Conservation (phyloP, 345 rosid species). For the Conringia planisiliqua region DNA sequence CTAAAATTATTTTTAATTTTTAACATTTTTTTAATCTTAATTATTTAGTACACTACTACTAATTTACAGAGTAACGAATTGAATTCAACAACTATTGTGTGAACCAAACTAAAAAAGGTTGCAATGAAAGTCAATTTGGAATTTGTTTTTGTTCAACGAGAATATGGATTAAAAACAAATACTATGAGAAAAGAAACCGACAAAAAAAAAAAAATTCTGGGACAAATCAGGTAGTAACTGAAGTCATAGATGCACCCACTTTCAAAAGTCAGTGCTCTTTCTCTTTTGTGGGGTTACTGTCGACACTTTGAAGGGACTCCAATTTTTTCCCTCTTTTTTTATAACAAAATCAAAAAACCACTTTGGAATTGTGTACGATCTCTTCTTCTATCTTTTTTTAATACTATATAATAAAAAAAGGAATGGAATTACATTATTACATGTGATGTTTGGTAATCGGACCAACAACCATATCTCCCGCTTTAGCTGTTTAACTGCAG, state of each 20-base stretch:
- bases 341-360: neutral
- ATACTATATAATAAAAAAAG: neutral
- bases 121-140: neutral
- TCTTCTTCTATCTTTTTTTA: neutral
- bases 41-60: neutral
- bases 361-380: neutral
- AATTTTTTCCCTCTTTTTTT: neutral
- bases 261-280: conserved; percentile 18
- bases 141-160: neutral
- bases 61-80: neutral
- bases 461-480: conserved; percentile 23
- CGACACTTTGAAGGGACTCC: conserved; percentile 39
- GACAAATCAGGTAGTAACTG: neutral
- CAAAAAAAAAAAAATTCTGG: neutral
- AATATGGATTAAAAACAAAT: neutral
- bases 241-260: conserved; percentile 21
- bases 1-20: neutral
- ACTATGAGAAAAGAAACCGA: conserved; percentile 2
- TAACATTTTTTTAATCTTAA: neutral
- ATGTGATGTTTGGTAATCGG: neutral
- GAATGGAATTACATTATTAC: neutral
- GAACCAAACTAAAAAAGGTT: neutral
- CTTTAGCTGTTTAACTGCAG: neutral
- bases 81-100: neutral
- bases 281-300: conserved; percentile 12